Evolutionary conservation across 805 yeast species (phyloP), one percentile per base, ranked within the genome.

Genomic region (Spathaspora sp.): DNA sequence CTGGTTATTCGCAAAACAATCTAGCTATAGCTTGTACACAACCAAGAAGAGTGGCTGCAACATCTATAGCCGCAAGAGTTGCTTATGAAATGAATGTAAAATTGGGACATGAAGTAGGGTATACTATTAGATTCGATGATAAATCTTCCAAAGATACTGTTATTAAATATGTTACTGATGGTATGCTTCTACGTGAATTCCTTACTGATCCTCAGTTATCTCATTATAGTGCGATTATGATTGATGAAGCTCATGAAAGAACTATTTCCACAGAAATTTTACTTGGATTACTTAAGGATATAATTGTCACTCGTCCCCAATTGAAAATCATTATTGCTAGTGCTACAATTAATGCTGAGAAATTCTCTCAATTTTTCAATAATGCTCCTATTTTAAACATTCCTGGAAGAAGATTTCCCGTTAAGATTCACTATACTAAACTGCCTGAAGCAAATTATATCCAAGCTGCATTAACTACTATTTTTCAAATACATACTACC

Each of bases 161-260:
- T 12, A 77, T 94, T 49, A 93, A 93, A 70, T 94, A 94, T 67
- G 80, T 92, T 81, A 94, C 99, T 0, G 99, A 94, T 67, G 99
- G 99, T 78, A 89, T 91, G 90, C 75, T 94, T 18, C 73, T 92
- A 32, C 71, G 97, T 52, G 99, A 94, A 68, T 86, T 89, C 57
- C 69, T 92, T 32, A 73, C 79, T 1, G 97, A 92, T 63, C 89
- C 96, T 0, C 81, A 81, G 43, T 68, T 92, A 42, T 67, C 76
- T 1, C 71, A 69, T 1, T 93, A 92, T 63, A 81, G 94, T 1
- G 96, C 88, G 1, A 76, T 93, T 51, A 91, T 93, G 87, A 85
- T 93, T 46, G 99, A 93, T 69, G 99, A 93, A 68, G 99, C 99
- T 0, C 99, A 94, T 64, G 99, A 94, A 65, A 78, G 99, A 52